These are phyloP conservation scores for Tetracentron sinense DNA, from an alignment of 164 flowering plant species.

Conservation along the genomic window DNA sequence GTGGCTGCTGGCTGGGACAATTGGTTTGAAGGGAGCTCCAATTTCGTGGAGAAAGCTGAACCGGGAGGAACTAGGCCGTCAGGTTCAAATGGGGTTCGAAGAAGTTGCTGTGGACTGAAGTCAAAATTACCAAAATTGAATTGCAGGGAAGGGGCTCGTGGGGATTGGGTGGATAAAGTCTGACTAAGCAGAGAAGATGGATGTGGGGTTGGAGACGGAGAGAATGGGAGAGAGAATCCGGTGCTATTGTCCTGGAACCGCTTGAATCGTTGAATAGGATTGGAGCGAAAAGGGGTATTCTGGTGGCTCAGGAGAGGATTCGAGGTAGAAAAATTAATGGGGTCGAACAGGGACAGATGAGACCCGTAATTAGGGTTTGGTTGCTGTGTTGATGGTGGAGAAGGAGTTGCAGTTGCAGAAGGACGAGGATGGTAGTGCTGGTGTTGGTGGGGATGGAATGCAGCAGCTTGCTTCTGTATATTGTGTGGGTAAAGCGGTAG, in stretches of 20 bases:
- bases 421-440: constrained; percentile 8
- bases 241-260: constrained; percentile 11
- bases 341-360: constrained; percentile 25
- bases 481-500: constrained; percentile 51
- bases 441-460: constrained; percentile 14
- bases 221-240: constrained; percentile 11
- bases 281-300: constrained; percentile 8
- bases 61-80: not conserved
- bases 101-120: constrained; percentile 8
- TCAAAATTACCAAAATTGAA: constrained; percentile 16
- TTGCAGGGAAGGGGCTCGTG: constrained; percentile 12
- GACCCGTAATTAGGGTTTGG: constrained; percentile 17
- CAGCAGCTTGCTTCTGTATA: constrained; percentile 22
- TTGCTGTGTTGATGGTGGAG: constrained; percentile 10
- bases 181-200: constrained; percentile 19
- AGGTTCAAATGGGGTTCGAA: constrained; percentile 13
- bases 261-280: constrained; percentile 14
- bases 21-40: constrained; percentile 40
- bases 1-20: constrained; percentile 9
- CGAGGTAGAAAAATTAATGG: constrained; percentile 8
- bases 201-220: constrained; percentile 8
- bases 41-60: constrained; percentile 9
- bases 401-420: constrained; percentile 8
- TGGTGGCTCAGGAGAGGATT: constrained; percentile 11
- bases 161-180: constrained; percentile 1